Evolutionary conservation across 345 rosid genomes (phyloP).

Genomic region (Linum tenue): DNA sequence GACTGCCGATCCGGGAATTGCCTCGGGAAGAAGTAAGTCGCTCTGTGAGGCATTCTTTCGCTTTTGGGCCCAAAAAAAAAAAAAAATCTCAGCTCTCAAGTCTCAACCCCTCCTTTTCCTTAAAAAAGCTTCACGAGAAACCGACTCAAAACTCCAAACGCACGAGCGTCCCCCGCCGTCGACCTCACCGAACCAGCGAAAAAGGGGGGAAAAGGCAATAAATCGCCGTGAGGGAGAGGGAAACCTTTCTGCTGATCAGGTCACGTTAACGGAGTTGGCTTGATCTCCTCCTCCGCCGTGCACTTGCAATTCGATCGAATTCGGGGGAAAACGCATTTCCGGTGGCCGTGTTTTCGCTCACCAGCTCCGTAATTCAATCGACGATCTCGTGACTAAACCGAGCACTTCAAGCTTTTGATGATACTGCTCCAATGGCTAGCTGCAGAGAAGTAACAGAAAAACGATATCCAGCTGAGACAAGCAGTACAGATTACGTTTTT

Average conservation of each 20-base stretch:
- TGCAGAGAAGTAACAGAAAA: neutral
- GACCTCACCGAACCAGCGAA: neutral
- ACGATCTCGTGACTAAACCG: neutral
- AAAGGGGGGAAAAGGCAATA: neutral
- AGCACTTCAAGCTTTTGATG: neutral
- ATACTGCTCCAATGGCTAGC: neutral
- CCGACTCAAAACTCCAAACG: neutral
- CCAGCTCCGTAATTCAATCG: neutral
- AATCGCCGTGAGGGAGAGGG: neutral
- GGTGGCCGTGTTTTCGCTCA: neutral
- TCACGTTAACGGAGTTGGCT: neutral
- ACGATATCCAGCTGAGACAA: neutral
- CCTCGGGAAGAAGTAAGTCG: conserved; percentile 98
- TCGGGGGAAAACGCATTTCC: conserved; percentile 1
- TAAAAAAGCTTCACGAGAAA: conserved; percentile 5
- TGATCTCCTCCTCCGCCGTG: neutral
- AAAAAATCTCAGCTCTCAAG: neutral
- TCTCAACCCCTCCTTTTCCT: neutral
- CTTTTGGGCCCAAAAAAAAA: neutral
- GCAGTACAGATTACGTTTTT: neutral
- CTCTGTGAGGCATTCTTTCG: conserved; percentile 79
- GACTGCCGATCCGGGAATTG: conserved; percentile 76
- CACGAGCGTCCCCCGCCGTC: neutral
- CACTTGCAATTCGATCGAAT: conserved; percentile 8
- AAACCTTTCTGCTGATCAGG: neutral